Evolutionary conservation across 2,329 filamentous ascomycete species (phyloP), one percentile per base, ranked within the genome.

Genomic region (Cercospora berteroae): DNA sequence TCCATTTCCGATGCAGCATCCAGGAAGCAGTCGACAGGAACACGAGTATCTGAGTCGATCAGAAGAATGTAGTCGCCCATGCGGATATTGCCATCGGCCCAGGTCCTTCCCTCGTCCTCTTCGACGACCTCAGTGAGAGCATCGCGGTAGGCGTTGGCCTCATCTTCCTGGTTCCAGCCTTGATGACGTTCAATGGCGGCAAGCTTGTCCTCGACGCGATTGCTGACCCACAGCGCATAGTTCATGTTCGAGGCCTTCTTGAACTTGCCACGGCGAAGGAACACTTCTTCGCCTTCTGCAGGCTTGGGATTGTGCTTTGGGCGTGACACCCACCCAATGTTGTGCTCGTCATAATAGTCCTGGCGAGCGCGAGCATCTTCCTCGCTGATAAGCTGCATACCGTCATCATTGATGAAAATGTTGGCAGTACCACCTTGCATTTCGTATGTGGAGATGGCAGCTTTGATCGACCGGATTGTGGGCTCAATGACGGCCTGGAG

Each of bases 31-130:
- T 94, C 91, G 44, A 84, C 81, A 1, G 91, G 91, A 2, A 93
- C 90, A 79, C 90, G 90, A 31, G 90, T 93, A 78, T 93, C 90
- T 1, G 90, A 93, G 80, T 93, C 90, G 75, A 93, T 90, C 67
- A 94, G 81, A 33, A 91, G 82, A 67, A 94, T 92, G 78, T 93
- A 94, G 79, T 96, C 92, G 65, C 93, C 93, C 23, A 96, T 83
- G 61, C 92, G 91, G 72, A 96, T 90, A 78, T 95, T 93, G 69
- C 92, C 93, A 76, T 93, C 91, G 18, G 92, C 92, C 90, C 90
- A 91, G 29, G 90, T 90, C 29, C 89, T 87, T 18, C 88, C 88
- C 65, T 91, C 84, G 59, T 89, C 77, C 55, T 80, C 87, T 57
- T 88, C 85, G 42, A 94, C 83, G 18, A 90, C 86, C 67, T 90